Base-by-base conservation (phyloP, 345 rosid species). In the Brassica cretica region DNA sequence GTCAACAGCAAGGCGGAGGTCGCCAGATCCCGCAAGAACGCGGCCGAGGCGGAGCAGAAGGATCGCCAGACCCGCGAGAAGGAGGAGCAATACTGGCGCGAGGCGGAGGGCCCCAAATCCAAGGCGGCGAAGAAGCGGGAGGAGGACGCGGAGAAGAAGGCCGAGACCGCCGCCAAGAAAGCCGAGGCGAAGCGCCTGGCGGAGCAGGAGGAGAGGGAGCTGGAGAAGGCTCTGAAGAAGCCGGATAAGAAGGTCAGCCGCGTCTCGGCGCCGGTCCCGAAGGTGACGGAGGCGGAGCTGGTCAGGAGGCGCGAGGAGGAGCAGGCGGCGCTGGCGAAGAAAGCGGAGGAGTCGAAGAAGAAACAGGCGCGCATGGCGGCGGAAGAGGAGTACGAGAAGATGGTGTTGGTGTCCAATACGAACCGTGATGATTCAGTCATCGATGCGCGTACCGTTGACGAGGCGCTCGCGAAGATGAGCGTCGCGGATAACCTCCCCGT, bases 81-180 rank as follows among this genome's bases (percentile, higher is more conserved):
- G 85, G 98, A 95, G 72, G 98, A 93, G 6, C 83, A 85, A 77
- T 91, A 91, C 88, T 93, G 99, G 99, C 94, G 91, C 24, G 98
- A 93, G 49, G 97, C 96, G 32, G 98, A 95, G 84, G 98, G 64
- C 9, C 64, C 64, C 30, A 95, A 84, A 84, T 91, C 99, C 5
- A 90, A 89, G 15, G 88, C 96, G 21, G 86, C 89, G 14, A 95
- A 91, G 92, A 93, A 91, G 68, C 88, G 93, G 0, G 99, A 95
- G 84, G 99, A 95, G 25, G 99, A 91, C 5, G 85, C 92, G 4
- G 97, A 89, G 88, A 95, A 91, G 84, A 87, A 87, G 29, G 96
- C 97, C 6, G 99, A 93, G 78, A 82, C 88, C 2, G 85, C 85
- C 0, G 91, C 96, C 0, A 86, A 88, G 29, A 82, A 84, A 12